Evolutionary conservation across 192 early-diverging fungal species (phyloP), one percentile per base, ranked within the genome.

Genomic region (Hyaloraphidium curvatum): DNA sequence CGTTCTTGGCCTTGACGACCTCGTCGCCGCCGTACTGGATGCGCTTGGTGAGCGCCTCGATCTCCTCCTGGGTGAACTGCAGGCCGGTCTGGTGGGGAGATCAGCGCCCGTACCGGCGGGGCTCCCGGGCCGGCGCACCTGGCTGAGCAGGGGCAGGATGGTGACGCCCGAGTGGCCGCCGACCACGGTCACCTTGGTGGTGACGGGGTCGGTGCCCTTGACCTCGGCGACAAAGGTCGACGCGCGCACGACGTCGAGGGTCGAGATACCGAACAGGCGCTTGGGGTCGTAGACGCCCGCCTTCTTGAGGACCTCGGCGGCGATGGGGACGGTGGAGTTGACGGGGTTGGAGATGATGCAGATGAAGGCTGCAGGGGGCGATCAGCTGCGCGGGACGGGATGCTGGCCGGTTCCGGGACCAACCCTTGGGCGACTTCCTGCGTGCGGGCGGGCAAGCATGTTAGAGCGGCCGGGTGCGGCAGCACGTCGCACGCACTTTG

Each of bases 21-120:
- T 79, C 77, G 65, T 79, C 77, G 55, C 77, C 77, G 28, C 77
- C 77, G 57, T 71, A 79, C 56, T 79, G 77, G 62, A 79, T 77
- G 53, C 75, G 67, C 37, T 79, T 61, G 55, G 65, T 69, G 40
- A 79, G 68, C n/a, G 66, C 57, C 17, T 76, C 68, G 40, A 60
- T 59, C 62, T 79, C 67, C 0, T 51, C 67, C 37, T 77, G 64
- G 30, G 66, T 68, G 58, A 76, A 78, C n/a, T 59, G 19, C 17
- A 26, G 31, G n/a, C 55, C 40, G 26, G 40, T 59, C 58, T 40
- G 19, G 7, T 1, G 29, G 25, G 43, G 5, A 5, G 23, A 25
- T 25, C 14, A 25, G 14, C 19, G 9, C 7, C 33, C 33, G 33
- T n/a, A n/a, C 33, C 33, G n/a, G n/a, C n/a, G 1, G 19, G 5